Percentiles rank a stretch among this genome's conserved stretches.
Conservation (phyloP, 2,329 filamentous ascomycete genomes). For the Venturia asperata region DNA sequence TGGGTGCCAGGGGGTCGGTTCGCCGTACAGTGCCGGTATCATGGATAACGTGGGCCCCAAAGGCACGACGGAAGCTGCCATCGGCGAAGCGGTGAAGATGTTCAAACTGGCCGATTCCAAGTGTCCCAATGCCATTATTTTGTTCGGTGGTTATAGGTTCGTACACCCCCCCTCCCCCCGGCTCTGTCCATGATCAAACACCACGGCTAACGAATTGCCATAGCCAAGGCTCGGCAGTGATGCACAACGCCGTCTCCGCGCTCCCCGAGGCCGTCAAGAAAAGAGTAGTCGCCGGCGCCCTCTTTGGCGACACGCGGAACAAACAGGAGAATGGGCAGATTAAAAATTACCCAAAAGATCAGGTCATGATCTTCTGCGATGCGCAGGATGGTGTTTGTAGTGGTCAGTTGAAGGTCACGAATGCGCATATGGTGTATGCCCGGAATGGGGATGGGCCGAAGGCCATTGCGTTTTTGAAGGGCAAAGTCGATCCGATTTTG, state of each 20-base stretch:
- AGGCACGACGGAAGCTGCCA: slow-evolving; percentile 35
- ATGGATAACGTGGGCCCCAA: slow-evolving; percentile 34
- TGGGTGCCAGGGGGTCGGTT: slow-evolving; percentile 40
- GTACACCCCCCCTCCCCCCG: slow-evolving; percentile 25
- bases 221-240: slow-evolving; percentile 31
- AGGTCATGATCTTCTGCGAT: slow-evolving; percentile 45
- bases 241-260: slow-evolving; percentile 29
- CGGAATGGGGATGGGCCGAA: slow-evolving; percentile 7
- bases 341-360: slow-evolving; percentile 34
- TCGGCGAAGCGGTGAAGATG: slow-evolving; percentile 37
- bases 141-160: slow-evolving; percentile 40
- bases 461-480: slow-evolving; percentile 15
- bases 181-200: slow-evolving; percentile 19
- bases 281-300: slow-evolving; percentile 36
- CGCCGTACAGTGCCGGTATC: slow-evolving; percentile 35
- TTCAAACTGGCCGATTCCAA: slow-evolving; percentile 37
- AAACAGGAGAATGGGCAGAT: slow-evolving; percentile 34
- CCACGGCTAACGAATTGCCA: slow-evolving; percentile 25
- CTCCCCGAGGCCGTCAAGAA: slow-evolving; percentile 24
- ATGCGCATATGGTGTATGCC: slow-evolving; percentile 18
- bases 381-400: slow-evolving; percentile 45
- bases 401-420: slow-evolving; percentile 33
- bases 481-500: slow-evolving; percentile 3
- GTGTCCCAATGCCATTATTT: slow-evolving; percentile 39
- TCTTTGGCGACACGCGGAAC: slow-evolving; percentile 43